Base-by-base conservation (phyloP, 495 filamentous ascomycete species). In the Aspergillus coremiiformis region DNA sequence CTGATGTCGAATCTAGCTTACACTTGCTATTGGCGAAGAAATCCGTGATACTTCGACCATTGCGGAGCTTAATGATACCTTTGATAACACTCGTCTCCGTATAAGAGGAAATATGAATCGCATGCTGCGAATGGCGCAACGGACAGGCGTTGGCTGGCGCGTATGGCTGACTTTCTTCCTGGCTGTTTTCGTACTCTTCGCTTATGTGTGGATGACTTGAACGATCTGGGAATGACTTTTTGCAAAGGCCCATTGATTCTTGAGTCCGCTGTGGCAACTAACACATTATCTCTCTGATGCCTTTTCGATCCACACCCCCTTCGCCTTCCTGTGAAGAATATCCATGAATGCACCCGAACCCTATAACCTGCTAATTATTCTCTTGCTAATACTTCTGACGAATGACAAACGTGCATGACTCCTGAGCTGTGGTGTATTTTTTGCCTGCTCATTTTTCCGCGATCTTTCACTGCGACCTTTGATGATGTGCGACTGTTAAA, bases 41-140 rank as follows among this genome's bases (percentile, higher is more conserved):
- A 96, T 98, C 58, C 78, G 90, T 30, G 84, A 91, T 51, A 90
- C 86, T 8, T 84, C 89, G 6, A 82, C 86, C 6, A 79, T 97
- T 5, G 84, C 89, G 10, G 86, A 90, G 12, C 70, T 79, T 52
- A 95, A 96, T 65, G 86, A 94, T 48, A 78, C 82, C 5, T 98
- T 97, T 62, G 93, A 96, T 57, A 80, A 77, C 56, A 94, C 94
- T 41, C 75, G 90, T 44, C 66, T 88, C 23, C 76, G 86, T 59
- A 70, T 98, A 53, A 77, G 83, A 15, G 88, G 91, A 35, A 97
- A 94, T 35, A 97, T 98, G 93, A 95, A 88, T 61, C 76, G 90
- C 24, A 98, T 98, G 93, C 71, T 97, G 51, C 65, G 90, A 52
- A 97, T 98, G 93, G 94, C 93, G 4, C 84, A 96, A 71, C 75